phyloP scores from a whole-genome alignment of 768 basidiomycete genomes.

The Tricholoma sp. region DNA sequence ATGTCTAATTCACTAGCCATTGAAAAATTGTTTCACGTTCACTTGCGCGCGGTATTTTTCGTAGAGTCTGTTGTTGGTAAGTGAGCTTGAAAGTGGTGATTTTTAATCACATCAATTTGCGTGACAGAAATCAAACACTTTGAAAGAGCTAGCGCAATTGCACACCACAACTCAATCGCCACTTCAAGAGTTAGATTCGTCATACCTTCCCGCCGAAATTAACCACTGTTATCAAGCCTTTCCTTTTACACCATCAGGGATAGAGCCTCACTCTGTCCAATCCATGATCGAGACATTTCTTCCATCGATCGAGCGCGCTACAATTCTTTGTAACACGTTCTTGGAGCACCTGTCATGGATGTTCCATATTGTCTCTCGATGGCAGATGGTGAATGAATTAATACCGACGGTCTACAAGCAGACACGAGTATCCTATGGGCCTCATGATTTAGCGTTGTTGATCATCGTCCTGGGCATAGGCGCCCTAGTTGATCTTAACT shows the following conservation, averaged over 20 bases:
- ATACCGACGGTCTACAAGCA: slow-evolving; percentile 43
- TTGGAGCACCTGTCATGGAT: slow-evolving; percentile 47
- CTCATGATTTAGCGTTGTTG: slow-evolving; percentile 46
- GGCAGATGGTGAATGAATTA: slow-evolving; percentile 38
- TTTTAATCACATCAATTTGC: not conserved
- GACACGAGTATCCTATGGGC: slow-evolving; percentile 31
- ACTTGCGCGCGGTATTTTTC: slow-evolving; percentile 5
- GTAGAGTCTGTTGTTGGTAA: slow-evolving; percentile 40
- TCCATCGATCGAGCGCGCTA: slow-evolving; percentile 37
- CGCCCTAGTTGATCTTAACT: slow-evolving; percentile 39
- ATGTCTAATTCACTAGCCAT: slow-evolving; percentile 9
- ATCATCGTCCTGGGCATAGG: slow-evolving; percentile 45
- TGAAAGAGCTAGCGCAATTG: slow-evolving; percentile 14
- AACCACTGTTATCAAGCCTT: slow-evolving; percentile 38
- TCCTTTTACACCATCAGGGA: slow-evolving; percentile 37
- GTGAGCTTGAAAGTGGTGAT: slow-evolving; percentile 10
- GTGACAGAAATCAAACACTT: slow-evolving; percentile 21
- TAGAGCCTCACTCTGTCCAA: slow-evolving; percentile 29
- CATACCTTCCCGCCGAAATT: slow-evolving; percentile 41
- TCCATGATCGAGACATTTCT: slow-evolving; percentile 40
- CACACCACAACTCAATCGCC: slow-evolving; percentile 10
- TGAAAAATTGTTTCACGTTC: not conserved
- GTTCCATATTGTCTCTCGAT: slow-evolving; percentile 43
- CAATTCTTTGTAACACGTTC: slow-evolving; percentile 40
- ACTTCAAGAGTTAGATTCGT: slow-evolving; percentile 36